Evolutionary conservation across 345 rosid genomes (phyloP).

Genomic region (Camelina neglecta): DNA sequence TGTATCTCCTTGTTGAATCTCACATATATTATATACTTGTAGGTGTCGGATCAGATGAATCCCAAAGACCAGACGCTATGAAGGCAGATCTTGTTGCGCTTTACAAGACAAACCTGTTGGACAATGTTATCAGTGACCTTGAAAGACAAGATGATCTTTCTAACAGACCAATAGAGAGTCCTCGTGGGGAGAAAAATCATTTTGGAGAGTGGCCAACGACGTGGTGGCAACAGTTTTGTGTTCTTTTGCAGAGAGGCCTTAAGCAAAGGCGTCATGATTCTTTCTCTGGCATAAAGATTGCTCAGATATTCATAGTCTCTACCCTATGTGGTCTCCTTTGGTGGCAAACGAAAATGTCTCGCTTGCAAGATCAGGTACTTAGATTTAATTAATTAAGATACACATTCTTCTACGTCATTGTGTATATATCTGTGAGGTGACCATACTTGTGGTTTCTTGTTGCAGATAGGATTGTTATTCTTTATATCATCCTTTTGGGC

Average conservation of each 20-base stretch:
- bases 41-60: conserved; percentile 53
- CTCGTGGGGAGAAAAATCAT: conserved; percentile 38
- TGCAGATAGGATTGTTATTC: conserved; percentile 80
- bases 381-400: not conserved
- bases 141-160: conserved; percentile 24
- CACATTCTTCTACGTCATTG: not conserved
- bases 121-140: conserved; percentile 47
- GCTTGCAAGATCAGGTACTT: conserved; percentile 72
- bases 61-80: conserved; percentile 40
- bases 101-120: conserved; percentile 49
- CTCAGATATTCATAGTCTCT: conserved; percentile 73
- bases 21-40: conserved; percentile 3
- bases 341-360: conserved; percentile 65
- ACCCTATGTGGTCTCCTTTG: conserved; percentile 83
- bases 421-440: not conserved
- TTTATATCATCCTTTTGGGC: conserved; percentile 70
- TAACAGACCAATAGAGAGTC: conserved; percentile 28
- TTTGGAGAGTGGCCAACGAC: conserved; percentile 69
- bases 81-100: conserved; percentile 48
- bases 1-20: not conserved
- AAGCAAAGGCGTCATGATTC: conserved; percentile 87
- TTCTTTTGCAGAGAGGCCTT: conserved; percentile 71
- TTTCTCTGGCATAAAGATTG: conserved; percentile 66
- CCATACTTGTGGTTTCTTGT: conserved; percentile 4
- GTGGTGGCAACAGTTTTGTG: conserved; percentile 87